Evolutionary conservation across 2,329 filamentous ascomycete species (phyloP), one percentile per base, ranked within the genome.

Genomic region (Dichotomopilus funicola): DNA sequence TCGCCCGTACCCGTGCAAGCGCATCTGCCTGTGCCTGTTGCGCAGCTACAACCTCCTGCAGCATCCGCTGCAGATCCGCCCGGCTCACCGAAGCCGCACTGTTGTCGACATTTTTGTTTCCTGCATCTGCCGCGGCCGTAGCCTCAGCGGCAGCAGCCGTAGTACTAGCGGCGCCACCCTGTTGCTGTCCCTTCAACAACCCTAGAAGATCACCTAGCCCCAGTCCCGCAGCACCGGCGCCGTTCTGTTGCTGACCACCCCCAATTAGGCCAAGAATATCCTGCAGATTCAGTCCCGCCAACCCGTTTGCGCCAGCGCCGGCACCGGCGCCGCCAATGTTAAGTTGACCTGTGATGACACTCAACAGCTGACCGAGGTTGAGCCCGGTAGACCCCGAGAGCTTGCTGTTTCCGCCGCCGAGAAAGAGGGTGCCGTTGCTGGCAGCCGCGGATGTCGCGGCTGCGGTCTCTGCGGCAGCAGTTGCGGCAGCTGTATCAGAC

Each of bases 1-100:
- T 27, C 19, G 48, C 53, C 54, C 4, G 56, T 54, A 5, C 51
- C 55, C 12, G 54, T 54, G 44, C 47, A 55, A n/a, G 56, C 51
- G 13, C 51, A 53, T 2, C 52, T 35, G 12, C 49, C 50, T 19
- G 41, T 48, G 41, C 19, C 42, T 2, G 37, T 4, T 12, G 37
- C 9, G 37, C 37, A 12, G 37, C 37, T 9, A 12, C 12, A 12
- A 40, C 37, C 37, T 40, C 9, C 4, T 40, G 37, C 37, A 40
- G 37, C 37, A 40, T 40, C 9, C 9, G 9, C 12, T 40, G 9
- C 37, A 40, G 37, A 9, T 40, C 12, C 12, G 37, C 37, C 8
- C 37, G 37, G 37, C 9, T 40, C 19, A 27, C 19, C 19, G 19
- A 27, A 12, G 37, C 37, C 37, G 37, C 37, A 4, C 8, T 12